Conservation (phyloP, 1,284 basidiomycete species). For the Schizophyllum amplum region DNA sequence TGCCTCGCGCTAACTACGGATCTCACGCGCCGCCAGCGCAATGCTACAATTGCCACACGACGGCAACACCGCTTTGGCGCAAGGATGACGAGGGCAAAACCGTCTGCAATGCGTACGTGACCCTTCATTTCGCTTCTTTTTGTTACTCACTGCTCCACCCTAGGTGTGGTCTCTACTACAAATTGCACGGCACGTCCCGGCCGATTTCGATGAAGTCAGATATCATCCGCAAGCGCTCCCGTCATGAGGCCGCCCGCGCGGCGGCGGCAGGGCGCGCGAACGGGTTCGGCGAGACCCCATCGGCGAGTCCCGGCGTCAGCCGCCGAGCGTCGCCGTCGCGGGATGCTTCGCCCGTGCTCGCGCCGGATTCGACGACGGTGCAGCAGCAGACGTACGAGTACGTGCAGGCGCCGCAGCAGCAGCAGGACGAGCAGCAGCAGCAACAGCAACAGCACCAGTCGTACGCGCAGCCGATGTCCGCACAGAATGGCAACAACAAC, state of each 20-base stretch:
- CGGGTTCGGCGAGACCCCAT: slow-evolving; percentile 47
- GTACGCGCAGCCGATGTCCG: slow-evolving; percentile 9
- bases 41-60: slow-evolving; percentile 87
- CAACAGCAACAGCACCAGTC: too few species aligned
- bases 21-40: slow-evolving; percentile 41
- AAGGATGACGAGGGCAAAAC: slow-evolving; percentile 90
- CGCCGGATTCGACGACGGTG: slow-evolving; percentile 56
- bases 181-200: slow-evolving; percentile 71
- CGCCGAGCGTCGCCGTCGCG: slow-evolving; percentile 61
- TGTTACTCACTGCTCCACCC: slow-evolving; percentile 8
- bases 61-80: slow-evolving; percentile 84
- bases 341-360: slow-evolving; percentile 54
- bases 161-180: slow-evolving; percentile 49
- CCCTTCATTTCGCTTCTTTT: slow-evolving; percentile 8
- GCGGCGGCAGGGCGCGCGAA: slow-evolving; percentile 25
- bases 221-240: slow-evolving; percentile 73
- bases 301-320: slow-evolving; percentile 62
- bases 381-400: too few species aligned
- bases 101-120: slow-evolving; percentile 79
- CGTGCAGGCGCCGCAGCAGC: slow-evolving; percentile 4
- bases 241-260: slow-evolving; percentile 59
- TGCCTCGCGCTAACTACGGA: slow-evolving; percentile 15
- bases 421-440: slow-evolving; percentile 1
- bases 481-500: not conserved
- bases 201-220: slow-evolving; percentile 85